Percentiles rank a stretch among this genome's conserved stretches.
Conservation (phyloP, 2,329 filamentous ascomycete genomes). For the Arthrobotrys entomopaga region DNA sequence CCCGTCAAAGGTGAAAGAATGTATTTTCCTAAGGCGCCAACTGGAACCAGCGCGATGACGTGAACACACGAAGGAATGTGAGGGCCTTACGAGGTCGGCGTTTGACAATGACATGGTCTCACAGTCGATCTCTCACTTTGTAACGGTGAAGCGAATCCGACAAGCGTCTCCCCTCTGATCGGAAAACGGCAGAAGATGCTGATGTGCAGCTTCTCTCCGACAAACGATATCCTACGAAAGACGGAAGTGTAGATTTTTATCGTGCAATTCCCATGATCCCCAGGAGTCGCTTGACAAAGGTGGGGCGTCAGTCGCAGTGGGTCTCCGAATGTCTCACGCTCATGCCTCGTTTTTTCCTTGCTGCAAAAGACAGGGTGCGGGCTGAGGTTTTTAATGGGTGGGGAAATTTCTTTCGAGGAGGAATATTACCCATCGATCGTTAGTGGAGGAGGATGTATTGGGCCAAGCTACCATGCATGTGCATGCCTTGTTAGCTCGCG, state of each 20-base stretch:
- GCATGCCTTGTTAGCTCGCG: not conserved
- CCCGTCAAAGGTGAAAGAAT: too few relatives aligned
- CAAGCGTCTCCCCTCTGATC: conserved; percentile 26
- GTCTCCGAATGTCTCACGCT: conserved; percentile 47
- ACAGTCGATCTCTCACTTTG: conserved; percentile 42
- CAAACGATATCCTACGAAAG: conserved; percentile 34
- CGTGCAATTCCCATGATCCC: conserved; percentile 25
- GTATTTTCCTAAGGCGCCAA: too few relatives aligned
- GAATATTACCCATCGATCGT: conserved; percentile 24
- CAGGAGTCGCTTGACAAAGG: conserved; percentile 37
- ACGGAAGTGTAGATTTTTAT: not conserved
- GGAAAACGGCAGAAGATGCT: conserved; percentile 24
- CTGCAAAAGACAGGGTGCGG: conserved; percentile 20
- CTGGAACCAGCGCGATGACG: not conserved
- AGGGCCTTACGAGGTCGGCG: conserved; percentile 7
- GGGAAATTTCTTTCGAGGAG: conserved; percentile 30
- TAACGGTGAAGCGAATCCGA: conserved; percentile 1
- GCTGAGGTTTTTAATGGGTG: conserved; percentile 43
- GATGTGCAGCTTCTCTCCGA: conserved; percentile 38
- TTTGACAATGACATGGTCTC: conserved; percentile 41
- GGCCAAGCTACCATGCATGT: conserved; percentile 13
- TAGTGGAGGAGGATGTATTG: conserved; percentile 20
- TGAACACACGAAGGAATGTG: conserved; percentile 1
- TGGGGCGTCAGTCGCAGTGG: conserved; percentile 39
- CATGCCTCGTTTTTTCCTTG: conserved; percentile 19